Conservation (phyloP, 441 rosid genomes). For the Gossypium laxum region DNA sequence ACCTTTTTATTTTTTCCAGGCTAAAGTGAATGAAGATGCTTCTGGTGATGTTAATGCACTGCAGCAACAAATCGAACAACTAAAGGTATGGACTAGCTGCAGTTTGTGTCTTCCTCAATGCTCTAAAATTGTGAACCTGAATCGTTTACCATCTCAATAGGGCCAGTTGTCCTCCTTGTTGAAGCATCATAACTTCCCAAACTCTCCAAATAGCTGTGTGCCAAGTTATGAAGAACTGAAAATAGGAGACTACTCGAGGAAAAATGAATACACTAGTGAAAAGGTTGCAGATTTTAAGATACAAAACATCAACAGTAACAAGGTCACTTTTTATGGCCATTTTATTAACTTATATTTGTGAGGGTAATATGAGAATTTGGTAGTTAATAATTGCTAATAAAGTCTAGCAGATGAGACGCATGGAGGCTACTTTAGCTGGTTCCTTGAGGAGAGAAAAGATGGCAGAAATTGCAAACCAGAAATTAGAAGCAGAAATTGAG, state of each 20-base stretch:
- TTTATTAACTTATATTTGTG: constrained; percentile 11
- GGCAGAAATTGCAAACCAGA: constrained; percentile 40
- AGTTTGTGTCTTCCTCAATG: constrained; percentile 12
- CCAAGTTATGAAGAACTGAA: constrained; percentile 35
- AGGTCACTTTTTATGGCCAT: constrained; percentile 34
- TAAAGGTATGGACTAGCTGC: constrained; percentile 40
- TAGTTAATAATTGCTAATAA: constrained; percentile 14
- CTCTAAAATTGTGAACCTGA: constrained; percentile 18
- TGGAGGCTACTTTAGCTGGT: constrained; percentile 40
- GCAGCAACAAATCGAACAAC: constrained; percentile 69
- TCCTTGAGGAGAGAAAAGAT: constrained; percentile 61
- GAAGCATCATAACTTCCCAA: constrained; percentile 41
- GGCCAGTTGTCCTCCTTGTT: constrained; percentile 54
- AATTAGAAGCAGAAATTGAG: constrained; percentile 54
- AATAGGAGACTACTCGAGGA: constrained; percentile 18
- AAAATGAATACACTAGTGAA: constrained; percentile 25
- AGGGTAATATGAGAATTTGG: constrained; percentile 4
- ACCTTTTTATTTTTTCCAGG: constrained; percentile 36
- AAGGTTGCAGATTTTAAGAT: constrained; percentile 24
- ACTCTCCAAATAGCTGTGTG: constrained; percentile 26
- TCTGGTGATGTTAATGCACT: constrained; percentile 75
- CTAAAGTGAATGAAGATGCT: constrained; percentile 91
- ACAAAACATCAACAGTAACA: constrained; percentile 27
- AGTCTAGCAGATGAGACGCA: constrained; percentile 31
- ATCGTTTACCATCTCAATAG: constrained; percentile 31